A percentile compares a stretch with the other conserved stretches of the same genome.
Conservation (phyloP, 805 yeast species). For the Citeromyces matritensis region DNA sequence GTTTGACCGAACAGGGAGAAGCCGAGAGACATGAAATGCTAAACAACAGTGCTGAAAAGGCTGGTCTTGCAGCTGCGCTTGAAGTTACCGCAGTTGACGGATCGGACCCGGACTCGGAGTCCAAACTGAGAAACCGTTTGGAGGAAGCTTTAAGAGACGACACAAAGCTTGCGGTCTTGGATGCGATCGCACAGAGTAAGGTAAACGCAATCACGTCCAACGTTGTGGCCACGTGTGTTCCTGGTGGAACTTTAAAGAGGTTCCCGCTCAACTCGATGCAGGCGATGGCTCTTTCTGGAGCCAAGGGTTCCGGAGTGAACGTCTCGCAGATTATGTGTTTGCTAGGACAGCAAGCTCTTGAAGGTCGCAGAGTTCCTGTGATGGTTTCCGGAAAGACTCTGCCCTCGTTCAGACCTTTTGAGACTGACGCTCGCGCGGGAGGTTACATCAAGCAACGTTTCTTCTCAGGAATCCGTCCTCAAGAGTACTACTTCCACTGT, state of each 20-base stretch:
- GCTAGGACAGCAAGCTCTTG: constrained; percentile 96
- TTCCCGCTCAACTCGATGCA: constrained; percentile 97
- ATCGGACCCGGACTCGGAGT: constrained; percentile 19
- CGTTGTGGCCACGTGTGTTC: constrained; percentile 89
- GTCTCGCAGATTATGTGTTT: constrained; percentile 99
- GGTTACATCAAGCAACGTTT: constrained; percentile 95
- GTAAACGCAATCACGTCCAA: constrained; percentile 88
- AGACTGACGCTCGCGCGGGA: constrained; percentile 96
- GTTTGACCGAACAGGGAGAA: constrained; percentile 86
- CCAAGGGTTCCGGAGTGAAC: constrained; percentile 96
- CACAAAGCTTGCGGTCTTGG: constrained; percentile 80
- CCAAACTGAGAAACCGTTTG: constrained; percentile 70
- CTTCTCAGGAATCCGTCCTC: constrained; percentile 96
- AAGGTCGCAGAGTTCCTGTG: constrained; percentile 98
- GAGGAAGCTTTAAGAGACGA: constrained; percentile 94
- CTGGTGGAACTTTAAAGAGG: constrained; percentile 88
- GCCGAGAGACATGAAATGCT: constrained; percentile 76
- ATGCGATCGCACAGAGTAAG: constrained; percentile 89
- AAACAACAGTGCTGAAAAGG: constrained; percentile 63
- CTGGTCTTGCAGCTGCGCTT: constrained; percentile 72
- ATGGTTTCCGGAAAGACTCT: constrained; percentile 97
- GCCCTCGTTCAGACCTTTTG: constrained; percentile 93
- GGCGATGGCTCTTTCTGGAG: constrained; percentile 98
- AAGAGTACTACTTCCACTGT: constrained; percentile 98
- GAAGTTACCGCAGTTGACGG: constrained; percentile 77